A percentile compares a stretch with the other conserved stretches of the same genome.
phyloP scores from a whole-genome alignment of 2,329 filamentous ascomycete species.

The Byssochlamys sp. region DNA sequence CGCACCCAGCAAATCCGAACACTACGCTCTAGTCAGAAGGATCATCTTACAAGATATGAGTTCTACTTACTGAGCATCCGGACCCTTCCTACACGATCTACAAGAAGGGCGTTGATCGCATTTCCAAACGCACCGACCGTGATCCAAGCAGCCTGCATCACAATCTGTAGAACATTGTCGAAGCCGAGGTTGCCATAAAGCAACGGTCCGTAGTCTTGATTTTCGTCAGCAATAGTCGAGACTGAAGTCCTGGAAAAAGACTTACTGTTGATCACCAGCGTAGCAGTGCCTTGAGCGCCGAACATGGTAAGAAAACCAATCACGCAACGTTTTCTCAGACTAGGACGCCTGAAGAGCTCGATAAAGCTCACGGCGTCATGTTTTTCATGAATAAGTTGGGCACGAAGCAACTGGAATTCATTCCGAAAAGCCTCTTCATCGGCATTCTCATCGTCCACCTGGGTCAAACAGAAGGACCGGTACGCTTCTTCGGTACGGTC shows the following conservation, averaged over 20 bases:
- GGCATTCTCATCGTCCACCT: constrained; percentile 4
- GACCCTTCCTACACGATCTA: constrained; percentile 6
- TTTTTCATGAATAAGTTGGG: constrained; percentile 8
- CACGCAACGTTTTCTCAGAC: constrained; percentile 9
- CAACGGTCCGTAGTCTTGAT: constrained; percentile 3
- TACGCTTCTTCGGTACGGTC: constrained; percentile 11
- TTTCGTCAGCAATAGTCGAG: background rate
- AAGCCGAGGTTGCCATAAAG: constrained; percentile 3
- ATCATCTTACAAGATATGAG: background rate
- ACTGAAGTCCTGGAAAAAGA: background rate
- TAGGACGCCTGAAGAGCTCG: constrained; percentile 7
- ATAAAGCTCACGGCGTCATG: constrained; percentile 3
- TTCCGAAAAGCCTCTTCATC: constrained; percentile 13
- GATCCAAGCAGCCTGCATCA: background rate
- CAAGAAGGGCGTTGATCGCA: constrained; percentile 6
- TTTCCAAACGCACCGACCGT: constrained; percentile 7
- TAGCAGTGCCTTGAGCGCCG: constrained; percentile 3
- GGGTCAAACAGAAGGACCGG: constrained; percentile 1
- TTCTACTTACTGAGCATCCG: background rate
- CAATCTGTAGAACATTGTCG: constrained; percentile 2
- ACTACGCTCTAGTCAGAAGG: background rate
- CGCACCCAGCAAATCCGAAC: constrained; percentile 1
- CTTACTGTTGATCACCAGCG: constrained; percentile 4
- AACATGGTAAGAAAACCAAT: constrained; percentile 3
- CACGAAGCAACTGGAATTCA: constrained; percentile 16